Evolutionary conservation across 2,329 filamentous ascomycete genomes (phyloP), one percentile per base, ranked within the genome.

Genomic region (Penicillium oxalicum): DNA sequence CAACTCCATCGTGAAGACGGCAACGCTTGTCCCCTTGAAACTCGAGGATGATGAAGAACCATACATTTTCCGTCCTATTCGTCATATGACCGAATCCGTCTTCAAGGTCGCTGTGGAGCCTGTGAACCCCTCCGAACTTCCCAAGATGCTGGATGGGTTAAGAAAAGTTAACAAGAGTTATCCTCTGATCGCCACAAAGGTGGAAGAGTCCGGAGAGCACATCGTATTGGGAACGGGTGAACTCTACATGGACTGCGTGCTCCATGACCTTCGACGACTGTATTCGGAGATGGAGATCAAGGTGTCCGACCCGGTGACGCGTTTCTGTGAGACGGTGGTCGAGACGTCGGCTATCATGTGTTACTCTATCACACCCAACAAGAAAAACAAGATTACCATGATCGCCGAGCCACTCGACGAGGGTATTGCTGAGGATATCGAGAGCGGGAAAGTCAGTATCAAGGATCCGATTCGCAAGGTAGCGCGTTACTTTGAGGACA

Each of bases 211-310:
- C 1, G 93, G 93, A 44, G 93, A 98, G 70, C 93, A 98, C 65
- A 86, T 98, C 56, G 79, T 98, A 40, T 80, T 98, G 4, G 93
- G 93, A 25, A 98, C 93, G 0, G 93, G 93, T 51, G 93, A 98
- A 69, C 77, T 98, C n/a, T 98, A 98, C 74, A 97, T 98, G 91
- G 93, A 98, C 68, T 98, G 93, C 62, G 91, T 98, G 3, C 78
- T 98, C 40, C 93, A 98, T 68, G 93, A 98, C 65, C 78, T 98
- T 40, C 86, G 93, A 46, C 82, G 84, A 36, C 72, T 97, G n/a
- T 98, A 96, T 65, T 91, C 93, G 11, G 91, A 97, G 62, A 98
- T 98, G 93, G 93, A 98, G 68, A 87, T 98, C 72, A 97, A 97
- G 72, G 89, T 98, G 42, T 98, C 93, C 0, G 93, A 98, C 66